These are phyloP conservation scores for Draba incana DNA, from an alignment of 345 rosid species.

Conservation along the genomic window DNA sequence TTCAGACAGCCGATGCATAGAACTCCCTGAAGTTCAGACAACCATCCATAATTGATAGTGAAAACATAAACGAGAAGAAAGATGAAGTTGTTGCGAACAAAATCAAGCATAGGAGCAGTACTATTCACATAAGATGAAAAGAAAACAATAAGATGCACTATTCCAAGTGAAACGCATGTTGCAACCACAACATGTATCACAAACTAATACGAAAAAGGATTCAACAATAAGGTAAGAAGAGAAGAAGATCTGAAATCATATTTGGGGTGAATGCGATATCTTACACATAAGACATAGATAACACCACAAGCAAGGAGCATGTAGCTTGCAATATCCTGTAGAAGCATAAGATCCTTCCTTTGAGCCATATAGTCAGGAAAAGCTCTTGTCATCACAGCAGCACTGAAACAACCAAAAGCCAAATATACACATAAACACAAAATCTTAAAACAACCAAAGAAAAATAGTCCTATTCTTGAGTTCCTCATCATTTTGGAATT, in stretches of 20 bases:
- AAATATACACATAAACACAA: not conserved
- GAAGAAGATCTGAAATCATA: not conserved
- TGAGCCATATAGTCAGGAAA: constrained; percentile 64
- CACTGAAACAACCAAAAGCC: constrained; percentile 52
- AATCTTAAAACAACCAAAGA: not conserved
- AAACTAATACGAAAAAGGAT: constrained; percentile 11
- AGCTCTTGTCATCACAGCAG: constrained; percentile 97
- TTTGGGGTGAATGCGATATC: constrained; percentile 30
- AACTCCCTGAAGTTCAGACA: constrained; percentile 60
- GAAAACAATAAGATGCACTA: not conserved
- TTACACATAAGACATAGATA: constrained; percentile 70
- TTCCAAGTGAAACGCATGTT: not conserved
- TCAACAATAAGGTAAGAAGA: not conserved
- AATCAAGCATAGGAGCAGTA: not conserved
- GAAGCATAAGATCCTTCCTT: constrained; percentile 60
- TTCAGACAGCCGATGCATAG: constrained; percentile 87
- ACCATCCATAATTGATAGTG: constrained; percentile 7
- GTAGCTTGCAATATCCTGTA: constrained; percentile 83
- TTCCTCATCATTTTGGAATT: constrained; percentile 8
- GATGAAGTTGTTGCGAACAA: not conserved
- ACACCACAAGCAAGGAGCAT: constrained; percentile 89
- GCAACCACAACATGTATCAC: not conserved
- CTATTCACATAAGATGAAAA: not conserved
- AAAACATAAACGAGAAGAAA: not conserved
- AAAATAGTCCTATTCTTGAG: not conserved